These are phyloP conservation scores for Dendryphion nanum DNA, from an alignment of 2,329 filamentous ascomycete genomes.

Conservation along the genomic window DNA sequence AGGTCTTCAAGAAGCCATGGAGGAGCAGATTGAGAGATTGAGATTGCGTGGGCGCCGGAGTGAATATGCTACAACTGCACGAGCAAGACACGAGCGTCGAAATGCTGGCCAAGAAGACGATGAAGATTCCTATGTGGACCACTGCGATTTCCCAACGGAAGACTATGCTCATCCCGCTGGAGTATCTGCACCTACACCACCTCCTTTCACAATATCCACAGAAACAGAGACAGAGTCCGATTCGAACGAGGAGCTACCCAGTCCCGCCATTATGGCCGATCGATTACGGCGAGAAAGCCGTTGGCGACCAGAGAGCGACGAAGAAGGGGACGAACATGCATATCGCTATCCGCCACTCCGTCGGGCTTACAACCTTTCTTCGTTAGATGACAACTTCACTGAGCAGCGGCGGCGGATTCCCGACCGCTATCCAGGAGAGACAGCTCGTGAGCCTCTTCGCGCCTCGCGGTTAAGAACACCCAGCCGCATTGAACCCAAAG, in stretches of 20 bases:
- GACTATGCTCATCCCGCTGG: conserved; percentile 18
- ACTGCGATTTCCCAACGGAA: conserved; percentile 30
- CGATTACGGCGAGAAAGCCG: conserved; percentile 39
- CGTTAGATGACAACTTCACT: conserved; percentile 22
- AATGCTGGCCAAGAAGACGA: conserved; percentile 18
- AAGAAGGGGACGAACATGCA: conserved; percentile 33
- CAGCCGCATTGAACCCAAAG: conserved; percentile 33
- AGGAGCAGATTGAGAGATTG: conserved; percentile 26
- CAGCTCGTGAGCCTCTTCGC: conserved; percentile 24
- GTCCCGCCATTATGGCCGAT: conserved; percentile 39
- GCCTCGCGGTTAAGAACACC: conserved; percentile 29
- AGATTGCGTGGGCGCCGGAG: conserved; percentile 16
- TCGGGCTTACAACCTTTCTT: conserved; percentile 21
- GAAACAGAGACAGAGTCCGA: conserved; percentile 35
- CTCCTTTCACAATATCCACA: conserved; percentile 42
- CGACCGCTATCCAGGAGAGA: conserved; percentile 15
- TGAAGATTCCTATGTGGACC: conserved; percentile 17
- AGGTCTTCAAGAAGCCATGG: conserved; percentile 21
- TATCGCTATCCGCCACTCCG: conserved; percentile 22
- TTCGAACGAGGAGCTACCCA: conserved; percentile 38
- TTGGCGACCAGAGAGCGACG: conserved; percentile 37
- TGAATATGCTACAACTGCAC: conserved; percentile 3
- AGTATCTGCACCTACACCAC: conserved; percentile 36
- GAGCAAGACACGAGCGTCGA: conserved; percentile 5
- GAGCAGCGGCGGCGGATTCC: conserved; percentile 36